phyloP scores from a whole-genome alignment of 345 rosid genomes.

The Zanthoxylum bungeanum region DNA sequence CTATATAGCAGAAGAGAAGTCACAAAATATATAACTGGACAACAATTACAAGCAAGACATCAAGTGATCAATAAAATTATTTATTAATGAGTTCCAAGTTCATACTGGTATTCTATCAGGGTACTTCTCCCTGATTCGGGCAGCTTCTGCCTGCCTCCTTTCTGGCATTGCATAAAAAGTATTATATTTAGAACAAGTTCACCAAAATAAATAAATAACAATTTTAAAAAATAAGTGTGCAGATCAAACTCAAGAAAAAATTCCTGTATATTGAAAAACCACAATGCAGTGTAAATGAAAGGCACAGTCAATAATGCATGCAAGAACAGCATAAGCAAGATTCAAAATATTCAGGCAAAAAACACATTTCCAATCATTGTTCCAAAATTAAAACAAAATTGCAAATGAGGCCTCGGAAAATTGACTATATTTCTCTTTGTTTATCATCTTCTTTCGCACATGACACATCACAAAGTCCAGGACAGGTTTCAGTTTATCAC shows the following conservation, averaged over 20 bases:
- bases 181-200: not conserved
- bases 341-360: not conserved
- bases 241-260: not conserved
- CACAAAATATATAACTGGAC: not conserved
- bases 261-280: not conserved
- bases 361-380: not conserved
- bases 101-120: constrained; percentile 77
- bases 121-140: constrained; percentile 64
- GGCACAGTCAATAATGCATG: not conserved
- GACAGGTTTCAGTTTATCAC: not conserved
- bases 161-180: constrained; percentile 27
- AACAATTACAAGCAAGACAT: not conserved
- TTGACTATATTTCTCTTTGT: not conserved
- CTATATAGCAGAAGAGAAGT: constrained; percentile 15
- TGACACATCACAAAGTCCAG: too few species aligned
- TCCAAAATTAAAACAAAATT: not conserved
- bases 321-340: not conserved
- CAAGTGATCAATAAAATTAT: not conserved
- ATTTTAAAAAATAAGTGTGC: constrained; percentile 2
- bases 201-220: too few species aligned
- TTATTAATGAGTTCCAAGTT: not conserved
- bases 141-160: constrained; percentile 69
- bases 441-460: not conserved
- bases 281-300: not conserved
- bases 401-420: not conserved